phyloP scores from a whole-genome alignment of 2,329 filamentous ascomycete species.

The Diaporthe vaccinii region DNA sequence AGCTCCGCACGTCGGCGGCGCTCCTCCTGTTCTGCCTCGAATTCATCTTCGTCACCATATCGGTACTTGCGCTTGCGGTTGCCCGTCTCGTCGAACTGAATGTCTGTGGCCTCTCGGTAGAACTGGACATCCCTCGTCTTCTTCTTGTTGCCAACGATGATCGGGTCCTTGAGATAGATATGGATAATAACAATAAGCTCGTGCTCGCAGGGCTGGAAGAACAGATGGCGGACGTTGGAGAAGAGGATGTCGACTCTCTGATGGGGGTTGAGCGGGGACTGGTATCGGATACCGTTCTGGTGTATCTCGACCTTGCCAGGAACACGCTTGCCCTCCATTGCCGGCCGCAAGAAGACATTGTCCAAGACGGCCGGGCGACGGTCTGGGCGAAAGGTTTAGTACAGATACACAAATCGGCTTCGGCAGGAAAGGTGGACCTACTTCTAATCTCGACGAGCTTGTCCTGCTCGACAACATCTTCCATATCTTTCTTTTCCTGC shows the following conservation, averaged over 20 bases:
- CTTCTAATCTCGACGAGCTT: slow-evolving; percentile 96
- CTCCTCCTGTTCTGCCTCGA: slow-evolving; percentile 98
- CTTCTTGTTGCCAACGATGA: slow-evolving; percentile 96
- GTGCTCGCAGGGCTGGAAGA: slow-evolving; percentile 97
- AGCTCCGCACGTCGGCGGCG: slow-evolving; percentile 90
- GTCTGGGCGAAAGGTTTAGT: slow-evolving; percentile 68
- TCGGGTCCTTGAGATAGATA: slow-evolving; percentile 96
- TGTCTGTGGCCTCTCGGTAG: slow-evolving; percentile 97
- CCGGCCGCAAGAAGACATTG: slow-evolving; percentile 95
- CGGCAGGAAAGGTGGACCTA: slow-evolving; percentile 58
- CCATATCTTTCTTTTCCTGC: slow-evolving; percentile 99
- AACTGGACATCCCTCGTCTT: slow-evolving; percentile 99
- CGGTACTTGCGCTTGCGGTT: slow-evolving; percentile 98
- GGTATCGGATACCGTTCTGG: slow-evolving; percentile 97
- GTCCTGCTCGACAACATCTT: slow-evolving; percentile 98
- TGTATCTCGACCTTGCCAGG: slow-evolving; percentile 97
- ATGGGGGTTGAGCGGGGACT: slow-evolving; percentile 83
- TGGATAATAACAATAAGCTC: slow-evolving; percentile 99
- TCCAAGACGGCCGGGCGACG: slow-evolving; percentile 91
- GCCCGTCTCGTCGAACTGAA: slow-evolving; percentile 98
- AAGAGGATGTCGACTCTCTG: slow-evolving; percentile 94
- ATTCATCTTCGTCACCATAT: slow-evolving; percentile 98
- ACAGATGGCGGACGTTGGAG: slow-evolving; percentile 97
- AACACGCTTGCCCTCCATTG: slow-evolving; percentile 96
- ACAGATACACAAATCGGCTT: slow-evolving; percentile 31